Evolutionary conservation across 2,329 filamentous ascomycete genomes (phyloP).

Genomic region (Botrytis sinoallii): DNA sequence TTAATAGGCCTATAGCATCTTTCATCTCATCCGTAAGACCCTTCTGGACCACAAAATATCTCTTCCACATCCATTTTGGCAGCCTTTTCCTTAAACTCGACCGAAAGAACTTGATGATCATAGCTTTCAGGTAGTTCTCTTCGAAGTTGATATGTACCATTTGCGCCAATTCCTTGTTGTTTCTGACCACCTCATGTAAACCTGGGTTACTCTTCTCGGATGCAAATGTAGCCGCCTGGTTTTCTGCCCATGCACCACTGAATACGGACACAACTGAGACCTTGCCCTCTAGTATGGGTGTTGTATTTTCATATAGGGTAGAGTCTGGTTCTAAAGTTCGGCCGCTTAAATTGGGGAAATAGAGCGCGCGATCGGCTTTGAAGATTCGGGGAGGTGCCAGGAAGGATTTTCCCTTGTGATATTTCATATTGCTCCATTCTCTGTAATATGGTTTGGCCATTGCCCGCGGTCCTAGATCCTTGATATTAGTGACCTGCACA

Average conservation of each 20-base stretch:
- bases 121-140: constrained; percentile 68
- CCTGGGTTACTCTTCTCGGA: constrained; percentile 62
- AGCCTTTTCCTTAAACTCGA: constrained; percentile 50
- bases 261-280: constrained; percentile 79
- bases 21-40: constrained; percentile 59
- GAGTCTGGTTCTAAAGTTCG: constrained; percentile 64
- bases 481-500: constrained; percentile 15
- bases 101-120: constrained; percentile 56
- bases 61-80: constrained; percentile 52
- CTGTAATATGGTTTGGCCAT: constrained; percentile 89
- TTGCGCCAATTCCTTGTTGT: constrained; percentile 59
- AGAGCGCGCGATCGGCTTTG: constrained; percentile 75
- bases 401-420: constrained; percentile 90
- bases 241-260: constrained; percentile 80
- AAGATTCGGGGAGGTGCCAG: constrained; percentile 81
- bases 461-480: constrained; percentile 61
- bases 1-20: constrained; percentile 68
- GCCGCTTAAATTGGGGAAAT: constrained; percentile 89
- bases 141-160: constrained; percentile 85
- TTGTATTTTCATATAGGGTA: constrained; percentile 60
- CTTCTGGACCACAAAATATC: constrained; percentile 59
- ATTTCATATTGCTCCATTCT: constrained; percentile 83
- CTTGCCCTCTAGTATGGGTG: constrained; percentile 67
- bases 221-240: constrained; percentile 72
- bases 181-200: constrained; percentile 60